Percentiles rank a stretch among this genome's conserved stretches.
Evolutionary conservation across 2,329 filamentous ascomycete species (phyloP).

Genomic region (Akanthomyces lecanii): DNA sequence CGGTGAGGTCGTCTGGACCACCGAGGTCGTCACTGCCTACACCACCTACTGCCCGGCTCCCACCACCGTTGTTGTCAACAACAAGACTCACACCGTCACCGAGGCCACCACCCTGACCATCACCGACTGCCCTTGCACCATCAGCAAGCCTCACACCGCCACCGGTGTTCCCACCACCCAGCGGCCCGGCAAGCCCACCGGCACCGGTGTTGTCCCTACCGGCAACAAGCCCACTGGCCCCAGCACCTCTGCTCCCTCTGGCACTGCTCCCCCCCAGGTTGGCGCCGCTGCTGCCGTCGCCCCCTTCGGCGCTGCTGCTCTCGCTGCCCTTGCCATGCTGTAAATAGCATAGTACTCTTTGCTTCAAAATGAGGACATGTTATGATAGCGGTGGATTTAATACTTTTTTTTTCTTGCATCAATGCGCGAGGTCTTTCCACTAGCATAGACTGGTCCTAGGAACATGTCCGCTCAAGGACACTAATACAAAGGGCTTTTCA

Average conservation of each 20-base stretch:
- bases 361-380: slow-evolving; percentile 15
- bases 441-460: slow-evolving; percentile 14
- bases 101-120: slow-evolving; percentile 63
- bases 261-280: slow-evolving; percentile 60
- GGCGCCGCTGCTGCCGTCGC: slow-evolving; percentile 6
- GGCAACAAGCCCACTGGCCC: slow-evolving; percentile 10
- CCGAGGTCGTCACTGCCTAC: slow-evolving; percentile 61
- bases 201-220: slow-evolving; percentile 73
- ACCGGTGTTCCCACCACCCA: slow-evolving; percentile 41
- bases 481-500: slow-evolving; percentile 14
- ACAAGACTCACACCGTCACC: slow-evolving; percentile 65
- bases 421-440: background rate
- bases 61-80: slow-evolving; percentile 59
- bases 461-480: background rate
- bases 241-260: slow-evolving; percentile 29
- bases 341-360: slow-evolving; percentile 17
- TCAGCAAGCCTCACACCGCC: slow-evolving; percentile 54
- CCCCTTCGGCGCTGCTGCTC: slow-evolving; percentile 15
- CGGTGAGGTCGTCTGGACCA: slow-evolving; percentile 43
- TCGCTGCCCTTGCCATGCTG: slow-evolving; percentile 16
- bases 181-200: slow-evolving; percentile 54
- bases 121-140: slow-evolving; percentile 68
- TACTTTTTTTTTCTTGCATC: slow-evolving; percentile 12
- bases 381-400: slow-evolving; percentile 16
- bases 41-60: slow-evolving; percentile 69